Evolutionary conservation across 2,329 filamentous ascomycete genomes (phyloP), one percentile per base, ranked within the genome.

Genomic region (Scytalidium lignicola): DNA sequence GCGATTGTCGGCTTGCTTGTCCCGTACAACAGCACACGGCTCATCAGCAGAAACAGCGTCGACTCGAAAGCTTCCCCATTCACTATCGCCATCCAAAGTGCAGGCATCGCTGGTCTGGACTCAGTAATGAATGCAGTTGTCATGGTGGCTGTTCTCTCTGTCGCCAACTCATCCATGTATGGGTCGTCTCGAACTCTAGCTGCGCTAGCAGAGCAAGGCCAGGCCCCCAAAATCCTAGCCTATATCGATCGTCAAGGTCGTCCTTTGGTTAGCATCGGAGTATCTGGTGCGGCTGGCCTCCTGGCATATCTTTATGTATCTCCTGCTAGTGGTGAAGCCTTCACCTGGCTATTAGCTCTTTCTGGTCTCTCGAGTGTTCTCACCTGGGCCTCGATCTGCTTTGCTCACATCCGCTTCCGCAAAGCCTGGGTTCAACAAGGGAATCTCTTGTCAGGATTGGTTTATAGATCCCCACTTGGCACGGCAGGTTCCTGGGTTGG

Each of bases 61-160:
- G 82, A 90, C 64, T 81, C 85, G 43, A 82, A 83, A 41, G 85
- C 90, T 1, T 95, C 90, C 1, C 92, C 92, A 1, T 97, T 96
- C 66, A 91, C 96, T 61, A 95, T 97, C 61, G 90, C 91, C 56
- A 95, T 96, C 59, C 76, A 86, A 59, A 85, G 89, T 54, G 90
- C 90, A 3, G 86, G 88, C 9, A 95, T 96, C 59, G 69, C 79
- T 44, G 85, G 86, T 2, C 79, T 96, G 1, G 89, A 90, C 3
- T 90, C 86, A 0, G 80, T 96, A 50, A 95, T 96, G 87, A 97
- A 97, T 67, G 84, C 83, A 18, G 90, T 96, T 51, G 95, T 97
- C 64, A 82, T 96, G 65, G 83, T 95, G 51, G 86, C 91, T 22
- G 90, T 96, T 19, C 74, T 96, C 21, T 95, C 89, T 1, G 91